phyloP scores from a whole-genome alignment of 768 basidiomycete species.

The Mycena galopus region DNA sequence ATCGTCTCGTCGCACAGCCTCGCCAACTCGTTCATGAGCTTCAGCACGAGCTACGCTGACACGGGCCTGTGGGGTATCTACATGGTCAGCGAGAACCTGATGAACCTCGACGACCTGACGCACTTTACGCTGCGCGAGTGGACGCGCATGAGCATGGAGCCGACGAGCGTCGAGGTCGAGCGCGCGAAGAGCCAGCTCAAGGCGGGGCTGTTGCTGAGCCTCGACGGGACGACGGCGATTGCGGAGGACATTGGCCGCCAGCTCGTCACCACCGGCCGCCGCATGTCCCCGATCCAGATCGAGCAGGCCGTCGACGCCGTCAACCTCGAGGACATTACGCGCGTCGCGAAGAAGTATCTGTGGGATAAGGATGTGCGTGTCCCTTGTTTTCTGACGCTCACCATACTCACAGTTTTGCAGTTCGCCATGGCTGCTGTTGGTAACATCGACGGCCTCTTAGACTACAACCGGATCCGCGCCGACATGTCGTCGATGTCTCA shows the following conservation, averaged over 20 bases:
- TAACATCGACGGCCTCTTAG: conserved; percentile 90
- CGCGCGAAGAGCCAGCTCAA: conserved; percentile 99
- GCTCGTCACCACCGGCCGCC: conserved; percentile 91
- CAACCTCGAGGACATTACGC: conserved; percentile 88
- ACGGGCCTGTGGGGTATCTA: conserved; percentile 99
- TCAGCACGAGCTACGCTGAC: conserved; percentile 98
- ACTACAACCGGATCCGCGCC: conserved; percentile 91
- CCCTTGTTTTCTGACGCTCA: conserved; percentile 1
- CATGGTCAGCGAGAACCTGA: conserved; percentile 93
- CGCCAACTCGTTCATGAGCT: conserved; percentile 99
- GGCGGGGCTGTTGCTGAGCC: conserved; percentile 87
- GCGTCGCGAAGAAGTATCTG: conserved; percentile 95
- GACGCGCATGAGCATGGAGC: conserved; percentile 93
- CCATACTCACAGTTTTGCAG: conserved; percentile 51
- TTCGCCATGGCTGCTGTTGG: conserved; percentile 92
- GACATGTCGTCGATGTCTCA: conserved; percentile 87
- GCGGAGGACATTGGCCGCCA: conserved; percentile 99
- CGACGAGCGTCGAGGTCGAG: conserved; percentile 90
- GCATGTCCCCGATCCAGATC: conserved; percentile 93
- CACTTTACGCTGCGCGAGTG: conserved; percentile 97
- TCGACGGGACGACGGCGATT: conserved; percentile 96
- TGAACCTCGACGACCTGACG: conserved; percentile 91
- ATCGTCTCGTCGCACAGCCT: conserved; percentile 94
- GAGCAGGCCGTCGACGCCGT: conserved; percentile 94
- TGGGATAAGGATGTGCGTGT: conserved; percentile 93